Conservation (phyloP, 2,329 filamentous ascomycete genomes). For the Dendrostoma leiphaemia region DNA sequence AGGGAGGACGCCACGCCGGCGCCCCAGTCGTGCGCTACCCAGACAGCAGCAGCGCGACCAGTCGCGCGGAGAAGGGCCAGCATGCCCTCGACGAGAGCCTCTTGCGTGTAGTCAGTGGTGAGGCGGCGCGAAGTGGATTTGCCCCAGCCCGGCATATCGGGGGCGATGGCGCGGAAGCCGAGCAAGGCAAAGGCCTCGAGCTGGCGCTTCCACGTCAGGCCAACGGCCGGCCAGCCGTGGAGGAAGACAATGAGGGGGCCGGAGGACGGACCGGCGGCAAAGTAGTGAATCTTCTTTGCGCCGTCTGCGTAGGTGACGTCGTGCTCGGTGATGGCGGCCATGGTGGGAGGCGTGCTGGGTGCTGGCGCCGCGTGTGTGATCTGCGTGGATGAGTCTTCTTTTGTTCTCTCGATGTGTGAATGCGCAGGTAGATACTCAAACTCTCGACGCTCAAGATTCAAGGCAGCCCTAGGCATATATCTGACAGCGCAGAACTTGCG, state of each 20-base stretch:
- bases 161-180: slow-evolving; percentile 32
- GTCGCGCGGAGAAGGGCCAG: slow-evolving; percentile 31
- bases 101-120: slow-evolving; percentile 29
- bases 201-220: slow-evolving; percentile 30
- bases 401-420: too few species aligned
- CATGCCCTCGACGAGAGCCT: slow-evolving; percentile 31
- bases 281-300: too few species aligned
- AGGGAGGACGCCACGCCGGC: slow-evolving; percentile 26
- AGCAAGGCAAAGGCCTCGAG: slow-evolving; percentile 26
- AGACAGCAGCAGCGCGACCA: slow-evolving; percentile 37
- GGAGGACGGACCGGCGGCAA: slow-evolving; percentile 25
- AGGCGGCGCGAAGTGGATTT: slow-evolving; percentile 30
- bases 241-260: slow-evolving; percentile 32
- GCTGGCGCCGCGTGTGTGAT: too few species aligned
- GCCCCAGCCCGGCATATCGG: slow-evolving; percentile 37
- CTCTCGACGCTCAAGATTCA: too few species aligned
- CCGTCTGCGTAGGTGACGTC: too few species aligned
- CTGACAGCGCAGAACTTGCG: too few species aligned
- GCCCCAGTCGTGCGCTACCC: slow-evolving; percentile 45
- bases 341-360: too few species aligned
- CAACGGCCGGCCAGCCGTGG: slow-evolving; percentile 37
- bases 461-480: too few species aligned
- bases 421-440: too few species aligned
- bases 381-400: too few species aligned
- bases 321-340: too few species aligned